These are phyloP conservation scores for Bisporella sp. DNA, from an alignment of 2,329 filamentous ascomycete genomes.

Conservation along the genomic window DNA sequence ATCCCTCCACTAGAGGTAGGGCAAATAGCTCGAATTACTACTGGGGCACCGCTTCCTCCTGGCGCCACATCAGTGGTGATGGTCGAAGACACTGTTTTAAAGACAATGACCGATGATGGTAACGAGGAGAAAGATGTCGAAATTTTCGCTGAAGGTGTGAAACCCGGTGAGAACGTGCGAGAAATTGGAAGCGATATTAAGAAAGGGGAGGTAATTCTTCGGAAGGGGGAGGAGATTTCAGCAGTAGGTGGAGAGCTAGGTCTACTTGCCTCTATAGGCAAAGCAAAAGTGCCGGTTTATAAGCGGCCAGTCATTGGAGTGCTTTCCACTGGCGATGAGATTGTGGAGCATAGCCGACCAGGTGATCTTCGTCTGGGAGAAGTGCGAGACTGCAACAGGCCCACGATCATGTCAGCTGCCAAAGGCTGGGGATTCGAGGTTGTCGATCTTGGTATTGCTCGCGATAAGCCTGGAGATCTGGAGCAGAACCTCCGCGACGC, in stretches of 20 bases:
- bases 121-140: conserved; percentile 83
- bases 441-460: conserved; percentile 80
- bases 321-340: conserved; percentile 90
- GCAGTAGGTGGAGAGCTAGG: conserved; percentile 87
- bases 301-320: conserved; percentile 75
- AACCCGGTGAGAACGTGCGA: conserved; percentile 77
- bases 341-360: conserved; percentile 65
- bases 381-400: conserved; percentile 89
- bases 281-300: conserved; percentile 63
- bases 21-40: conserved; percentile 85
- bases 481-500: conserved; percentile 72
- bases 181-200: conserved; percentile 86
- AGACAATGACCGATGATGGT: conserved; percentile 68
- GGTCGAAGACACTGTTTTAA: conserved; percentile 88
- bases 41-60: conserved; percentile 81
- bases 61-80: conserved; percentile 90
- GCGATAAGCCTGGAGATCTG: conserved; percentile 64
- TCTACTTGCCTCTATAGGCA: conserved; percentile 78
- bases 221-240: conserved; percentile 74
- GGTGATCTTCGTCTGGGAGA: conserved; percentile 66
- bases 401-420: conserved; percentile 75
- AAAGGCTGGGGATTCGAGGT: conserved; percentile 68
- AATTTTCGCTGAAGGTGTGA: conserved; percentile 71
- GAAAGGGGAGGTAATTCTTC: conserved; percentile 61
- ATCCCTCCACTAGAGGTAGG: conserved; percentile 60